Evolutionary conservation across 2,329 filamentous ascomycete genomes (phyloP).

Genomic region (Scedosporium aurantiacum): DNA sequence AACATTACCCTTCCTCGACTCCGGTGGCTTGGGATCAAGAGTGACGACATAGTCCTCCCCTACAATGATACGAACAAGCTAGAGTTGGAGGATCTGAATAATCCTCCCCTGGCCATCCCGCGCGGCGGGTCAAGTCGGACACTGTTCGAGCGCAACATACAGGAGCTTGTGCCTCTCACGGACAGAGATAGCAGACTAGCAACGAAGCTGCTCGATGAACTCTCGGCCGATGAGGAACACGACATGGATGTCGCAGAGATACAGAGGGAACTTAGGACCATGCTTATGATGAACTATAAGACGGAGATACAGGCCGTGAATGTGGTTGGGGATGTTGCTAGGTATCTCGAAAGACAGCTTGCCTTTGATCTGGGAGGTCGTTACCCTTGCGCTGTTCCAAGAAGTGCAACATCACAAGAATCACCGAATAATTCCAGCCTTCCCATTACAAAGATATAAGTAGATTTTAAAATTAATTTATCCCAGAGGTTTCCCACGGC

Average conservation of each 20-base stretch:
- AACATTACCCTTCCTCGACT: slow-evolving; percentile 38
- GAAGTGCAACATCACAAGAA: no score
- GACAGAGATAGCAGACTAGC: slow-evolving; percentile 48
- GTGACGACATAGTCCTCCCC: slow-evolving; percentile 24
- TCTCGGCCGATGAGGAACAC: slow-evolving; percentile 16
- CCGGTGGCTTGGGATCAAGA: slow-evolving; percentile 53
- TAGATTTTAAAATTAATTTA: no score
- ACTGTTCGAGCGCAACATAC: no score
- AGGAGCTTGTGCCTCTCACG: slow-evolving; percentile 29
- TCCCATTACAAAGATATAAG: no score
- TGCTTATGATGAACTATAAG: slow-evolving; percentile 65
- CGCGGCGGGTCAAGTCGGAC: no score
- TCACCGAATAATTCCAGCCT: no score
- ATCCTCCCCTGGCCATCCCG: no score
- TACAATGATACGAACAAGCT: neutral
- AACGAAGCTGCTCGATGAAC: slow-evolving; percentile 35
- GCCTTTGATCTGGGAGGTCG: neutral
- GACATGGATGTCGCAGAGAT: slow-evolving; percentile 27
- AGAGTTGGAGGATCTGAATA: neutral
- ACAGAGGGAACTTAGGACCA: slow-evolving; percentile 51
- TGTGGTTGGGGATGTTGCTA: slow-evolving; percentile 34
- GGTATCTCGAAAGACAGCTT: slow-evolving; percentile 39
- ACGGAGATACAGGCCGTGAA: slow-evolving; percentile 68
- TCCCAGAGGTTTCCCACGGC: no score
- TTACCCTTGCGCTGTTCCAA: no score